phyloP scores from a whole-genome alignment of 768 basidiomycete genomes.

The Trametes punicea region DNA sequence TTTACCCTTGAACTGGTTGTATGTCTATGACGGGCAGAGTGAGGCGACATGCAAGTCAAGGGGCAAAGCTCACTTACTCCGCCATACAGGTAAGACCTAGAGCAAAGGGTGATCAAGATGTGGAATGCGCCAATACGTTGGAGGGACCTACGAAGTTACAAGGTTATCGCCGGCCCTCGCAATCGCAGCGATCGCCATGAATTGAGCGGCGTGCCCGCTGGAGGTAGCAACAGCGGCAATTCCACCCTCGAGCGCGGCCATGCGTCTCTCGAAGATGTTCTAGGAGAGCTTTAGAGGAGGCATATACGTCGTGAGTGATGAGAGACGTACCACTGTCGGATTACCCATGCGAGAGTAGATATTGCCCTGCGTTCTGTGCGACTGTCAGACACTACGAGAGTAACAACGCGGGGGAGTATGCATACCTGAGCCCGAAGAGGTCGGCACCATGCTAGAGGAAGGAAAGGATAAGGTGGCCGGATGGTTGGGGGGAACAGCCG shows the following conservation, averaged over 20 bases:
- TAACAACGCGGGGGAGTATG: not conserved
- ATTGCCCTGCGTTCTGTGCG: slow-evolving; percentile 42
- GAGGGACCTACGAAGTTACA: slow-evolving; percentile 56
- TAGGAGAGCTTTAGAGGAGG: slow-evolving; percentile 23
- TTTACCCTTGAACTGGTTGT: slow-evolving; percentile 70
- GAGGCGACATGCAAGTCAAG: not conserved
- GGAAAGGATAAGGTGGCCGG: too few relatives aligned
- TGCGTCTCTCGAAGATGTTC: slow-evolving; percentile 79
- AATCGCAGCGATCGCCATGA: slow-evolving; percentile 62
- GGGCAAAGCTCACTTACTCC: slow-evolving; percentile 42
- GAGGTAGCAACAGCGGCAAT: slow-evolving; percentile 69
- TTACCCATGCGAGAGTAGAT: slow-evolving; percentile 70
- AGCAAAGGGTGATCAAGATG: not conserved
- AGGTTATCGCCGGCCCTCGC: slow-evolving; percentile 74
- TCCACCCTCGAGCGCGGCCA: slow-evolving; percentile 78
- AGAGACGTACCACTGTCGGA: slow-evolving; percentile 53
- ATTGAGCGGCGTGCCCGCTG: slow-evolving; percentile 77
- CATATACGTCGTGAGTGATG: not conserved
- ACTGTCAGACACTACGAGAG: not conserved
- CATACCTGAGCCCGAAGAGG: slow-evolving; percentile 59
- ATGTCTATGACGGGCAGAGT: slow-evolving; percentile 38
- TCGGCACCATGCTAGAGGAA: slow-evolving; percentile 60
- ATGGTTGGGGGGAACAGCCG: not conserved
- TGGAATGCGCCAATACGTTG: not conserved
- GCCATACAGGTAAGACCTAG: slow-evolving; percentile 63